Base-by-base conservation (phyloP, 2,329 filamentous ascomycete genomes). In the Aspergillus tamarii region DNA sequence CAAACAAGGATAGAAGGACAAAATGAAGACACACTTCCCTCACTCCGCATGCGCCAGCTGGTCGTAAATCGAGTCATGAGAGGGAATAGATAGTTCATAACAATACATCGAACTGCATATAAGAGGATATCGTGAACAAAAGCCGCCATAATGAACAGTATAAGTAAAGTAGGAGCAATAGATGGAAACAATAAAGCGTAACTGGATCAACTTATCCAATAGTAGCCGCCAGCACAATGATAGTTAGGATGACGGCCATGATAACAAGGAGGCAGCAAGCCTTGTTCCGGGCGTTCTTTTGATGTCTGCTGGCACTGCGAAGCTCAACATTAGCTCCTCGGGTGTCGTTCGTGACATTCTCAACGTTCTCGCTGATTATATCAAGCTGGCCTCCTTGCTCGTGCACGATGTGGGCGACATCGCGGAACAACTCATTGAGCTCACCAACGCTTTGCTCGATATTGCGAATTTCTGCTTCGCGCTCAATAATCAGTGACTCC, bases 401-500 rank as follows among this genome's bases (percentile, higher is more conserved):
- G 65, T 88, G 88, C 57, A 99, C 94, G 78, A 99, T 97, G 78
- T 97, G 93, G 54, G 94, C 95, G n/a, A 99, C 93, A 82, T 99
- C 94, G 67, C 94, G 87, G 84, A 99, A 99, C 50, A 99, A 85
- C 74, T 98, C 95, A 73, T 99, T 99, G 66, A 99, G 83, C 74
- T 99, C 95, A 61, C 91, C 91, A 8, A 99, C 95, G 61, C 92
- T 93, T 78, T 97, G 94, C 81, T 98, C 95, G 73, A 99, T 99
- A 76, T 96, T 96, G 66, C 94, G 90, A 69, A 99, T 99, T 82
- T 99, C 95, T 62, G 93, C 89, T 79, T 99, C 95, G 60, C 96
- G 93, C 84, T 99, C 94, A 65, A 96, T 90, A 74, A 99, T 99
- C 63, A 99, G 84, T 19, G 91, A 89, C 71, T 99, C 95, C 76